These are phyloP conservation scores for Fusarium falciforme DNA, from an alignment of 2,329 filamentous ascomycete genomes.

Conservation along the genomic window DNA sequence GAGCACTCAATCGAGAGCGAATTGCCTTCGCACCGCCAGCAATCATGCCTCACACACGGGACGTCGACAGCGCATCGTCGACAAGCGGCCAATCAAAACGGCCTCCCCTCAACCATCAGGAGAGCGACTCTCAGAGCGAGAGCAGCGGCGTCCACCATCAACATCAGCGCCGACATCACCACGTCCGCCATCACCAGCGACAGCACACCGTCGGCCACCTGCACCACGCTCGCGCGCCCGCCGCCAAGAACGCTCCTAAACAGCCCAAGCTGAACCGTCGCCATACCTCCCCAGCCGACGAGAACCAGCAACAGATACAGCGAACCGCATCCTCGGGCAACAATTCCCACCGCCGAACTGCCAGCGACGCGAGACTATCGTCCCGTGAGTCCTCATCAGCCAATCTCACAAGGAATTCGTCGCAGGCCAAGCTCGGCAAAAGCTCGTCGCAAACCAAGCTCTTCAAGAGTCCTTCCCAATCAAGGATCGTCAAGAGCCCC, in stretches of 20 bases:
- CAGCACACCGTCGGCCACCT: slow-evolving; percentile 54
- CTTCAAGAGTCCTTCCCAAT: slow-evolving; percentile 58
- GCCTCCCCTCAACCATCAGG: slow-evolving; percentile 52
- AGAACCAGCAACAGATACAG: slow-evolving; percentile 45
- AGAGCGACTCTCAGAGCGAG: slow-evolving; percentile 51
- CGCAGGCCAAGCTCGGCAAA: slow-evolving; percentile 65
- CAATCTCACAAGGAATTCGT: slow-evolving; percentile 65
- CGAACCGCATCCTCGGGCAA: slow-evolving; percentile 35
- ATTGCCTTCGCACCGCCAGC: slow-evolving; percentile 27
- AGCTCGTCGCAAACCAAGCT: slow-evolving; percentile 66
- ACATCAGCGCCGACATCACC: slow-evolving; percentile 46
- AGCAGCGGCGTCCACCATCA: slow-evolving; percentile 46
- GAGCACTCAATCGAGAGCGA: slow-evolving; percentile 13
- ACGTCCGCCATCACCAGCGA: slow-evolving; percentile 48
- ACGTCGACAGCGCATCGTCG: slow-evolving; percentile 60
- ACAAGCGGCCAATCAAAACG: slow-evolving; percentile 68
- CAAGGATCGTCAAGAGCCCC: slow-evolving; percentile 55
- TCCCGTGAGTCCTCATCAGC: slow-evolving; percentile 56
- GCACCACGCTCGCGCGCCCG: slow-evolving; percentile 64
- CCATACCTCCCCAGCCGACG: slow-evolving; percentile 53
- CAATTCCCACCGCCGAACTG: slow-evolving; percentile 59
- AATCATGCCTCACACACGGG: slow-evolving; percentile 58
- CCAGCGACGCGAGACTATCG: slow-evolving; percentile 62
- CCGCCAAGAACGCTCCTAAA: slow-evolving; percentile 62
- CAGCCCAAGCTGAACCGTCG: slow-evolving; percentile 60